Evolutionary conservation across 2,329 filamentous ascomycete genomes (phyloP), one percentile per base, ranked within the genome.

Genomic region (Fusarium sp.): DNA sequence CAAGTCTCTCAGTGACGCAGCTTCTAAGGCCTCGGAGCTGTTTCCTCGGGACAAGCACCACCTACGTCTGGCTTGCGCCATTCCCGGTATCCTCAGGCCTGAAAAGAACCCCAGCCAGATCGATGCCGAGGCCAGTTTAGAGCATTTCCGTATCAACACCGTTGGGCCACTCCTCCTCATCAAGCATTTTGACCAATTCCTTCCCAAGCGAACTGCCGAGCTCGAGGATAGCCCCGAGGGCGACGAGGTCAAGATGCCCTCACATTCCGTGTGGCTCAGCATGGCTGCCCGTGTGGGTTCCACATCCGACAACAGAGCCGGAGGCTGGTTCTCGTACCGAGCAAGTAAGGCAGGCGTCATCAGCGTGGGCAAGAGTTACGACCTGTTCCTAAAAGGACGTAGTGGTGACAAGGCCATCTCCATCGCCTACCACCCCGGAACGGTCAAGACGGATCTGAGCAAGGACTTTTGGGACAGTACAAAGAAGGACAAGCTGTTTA

Each of bases 291-390:
- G 93, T 43, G 91, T 97, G 0, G 93, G 93, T 11, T 91, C 87
- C 33, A 91, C 91, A 22, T 82, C 86, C 1, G 92, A 95, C 72
- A 95, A 97, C 74, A 76, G 80, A 3, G 82, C 90, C 0, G 93
- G 93, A 4, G 93, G 93, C 0, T 96, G 93, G 93, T 97, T 94
- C 78, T 89, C 86, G 58, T 96, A 96, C 78, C 89, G 93, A 15
- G 88, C 91, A 9, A 91, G 88, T 54, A 97, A 96, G 79, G 88
- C 92, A 0, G 92, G 86, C 3, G 88, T 95, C 5, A 93, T 90
- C 68, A 90, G 90, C 74, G 60, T 94, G 14, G 88, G 88, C 9
- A 92, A 90, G 79, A 91, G 87, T 8, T 89, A 94, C 65, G 93
- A 96, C 76, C 84, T 91, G 28, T 87, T 90, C 74, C 79, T 96